Evolutionary conservation across 2,329 filamentous ascomycete genomes (phyloP).

Genomic region (Colletotrichum destructivum): DNA sequence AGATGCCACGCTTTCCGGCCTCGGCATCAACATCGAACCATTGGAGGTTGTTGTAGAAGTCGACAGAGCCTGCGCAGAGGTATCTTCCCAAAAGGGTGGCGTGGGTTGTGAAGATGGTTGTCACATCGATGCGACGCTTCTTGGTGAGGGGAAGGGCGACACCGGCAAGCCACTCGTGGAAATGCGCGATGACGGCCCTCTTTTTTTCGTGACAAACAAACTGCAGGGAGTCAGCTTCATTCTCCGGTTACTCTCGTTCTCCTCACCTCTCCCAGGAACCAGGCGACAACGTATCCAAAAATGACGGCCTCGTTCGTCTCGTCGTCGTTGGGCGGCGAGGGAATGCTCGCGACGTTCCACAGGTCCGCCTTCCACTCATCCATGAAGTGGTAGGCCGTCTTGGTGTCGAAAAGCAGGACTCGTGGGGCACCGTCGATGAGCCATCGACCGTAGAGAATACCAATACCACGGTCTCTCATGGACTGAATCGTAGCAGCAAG

Average conservation of each 20-base stretch:
- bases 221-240: constrained; percentile 60
- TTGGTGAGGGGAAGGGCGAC: constrained; percentile 93
- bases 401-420: constrained; percentile 94
- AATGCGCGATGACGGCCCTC: constrained; percentile 95
- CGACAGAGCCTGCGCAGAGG: constrained; percentile 95
- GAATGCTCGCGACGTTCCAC: constrained; percentile 93
- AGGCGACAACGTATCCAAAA: constrained; percentile 96
- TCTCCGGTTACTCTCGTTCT: not conserved
- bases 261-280: constrained; percentile 95
- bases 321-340: constrained; percentile 90
- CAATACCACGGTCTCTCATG: constrained; percentile 93
- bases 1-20: constrained; percentile 97
- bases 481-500: constrained; percentile 87
- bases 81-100: constrained; percentile 96
- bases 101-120: constrained; percentile 98
- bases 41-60: constrained; percentile 99
- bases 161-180: constrained; percentile 98
- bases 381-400: constrained; percentile 90
- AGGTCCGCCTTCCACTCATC: constrained; percentile 98
- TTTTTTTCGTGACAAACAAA: constrained; percentile 94
- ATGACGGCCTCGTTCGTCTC: constrained; percentile 99
- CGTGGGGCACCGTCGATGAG: constrained; percentile 96
- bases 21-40: constrained; percentile 97
- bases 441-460: constrained; percentile 95
- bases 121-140: constrained; percentile 95